Conservation (phyloP, 805 yeast genomes). For the Suhomyces vadensis region DNA sequence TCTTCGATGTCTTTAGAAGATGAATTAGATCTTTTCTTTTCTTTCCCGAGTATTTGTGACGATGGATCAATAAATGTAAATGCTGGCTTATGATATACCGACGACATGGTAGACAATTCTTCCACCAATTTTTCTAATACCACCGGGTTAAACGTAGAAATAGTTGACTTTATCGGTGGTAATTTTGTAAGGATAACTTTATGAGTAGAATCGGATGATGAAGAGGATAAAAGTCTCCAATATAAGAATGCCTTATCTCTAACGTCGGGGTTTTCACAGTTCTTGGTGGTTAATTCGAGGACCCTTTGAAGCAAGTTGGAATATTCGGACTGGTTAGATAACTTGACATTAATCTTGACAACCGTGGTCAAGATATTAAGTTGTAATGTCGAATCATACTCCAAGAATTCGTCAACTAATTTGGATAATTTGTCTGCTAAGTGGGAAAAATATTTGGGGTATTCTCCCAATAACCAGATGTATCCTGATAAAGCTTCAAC, state of each 20-base stretch:
- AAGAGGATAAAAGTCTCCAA: constrained; percentile 70
- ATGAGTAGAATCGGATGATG: constrained; percentile 43
- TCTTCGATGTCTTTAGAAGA: constrained; percentile 56
- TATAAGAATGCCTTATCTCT: constrained; percentile 78
- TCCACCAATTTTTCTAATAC: constrained; percentile 65
- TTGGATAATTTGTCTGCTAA: constrained; percentile 47
- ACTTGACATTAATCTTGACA: constrained; percentile 51
- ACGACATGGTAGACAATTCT: constrained; percentile 83
- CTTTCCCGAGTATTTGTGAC: too few species aligned
- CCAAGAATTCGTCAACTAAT: constrained; percentile 54
- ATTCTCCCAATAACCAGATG: constrained; percentile 74
- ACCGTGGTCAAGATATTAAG: constrained; percentile 58
- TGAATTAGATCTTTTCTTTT: constrained; percentile 15
- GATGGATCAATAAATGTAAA: constrained; percentile 52
- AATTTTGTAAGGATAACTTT: constrained; percentile 59
- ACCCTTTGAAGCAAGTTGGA: constrained; percentile 54
- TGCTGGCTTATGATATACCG: constrained; percentile 87
- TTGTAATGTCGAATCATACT: constrained; percentile 62
- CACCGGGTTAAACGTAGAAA: constrained; percentile 68
- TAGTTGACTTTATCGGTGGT: constrained; percentile 72
- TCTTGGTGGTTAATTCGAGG: constrained; percentile 62
- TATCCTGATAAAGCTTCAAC: constrained; percentile 58
- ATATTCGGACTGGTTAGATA: constrained; percentile 22
- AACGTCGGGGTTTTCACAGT: constrained; percentile 71
- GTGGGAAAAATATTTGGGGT: constrained; percentile 58